Percentiles rank a stretch among this genome's conserved stretches.
Evolutionary conservation across 495 filamentous ascomycete genomes (phyloP).

Genomic region (Penicillium macrosclerotiorum): DNA sequence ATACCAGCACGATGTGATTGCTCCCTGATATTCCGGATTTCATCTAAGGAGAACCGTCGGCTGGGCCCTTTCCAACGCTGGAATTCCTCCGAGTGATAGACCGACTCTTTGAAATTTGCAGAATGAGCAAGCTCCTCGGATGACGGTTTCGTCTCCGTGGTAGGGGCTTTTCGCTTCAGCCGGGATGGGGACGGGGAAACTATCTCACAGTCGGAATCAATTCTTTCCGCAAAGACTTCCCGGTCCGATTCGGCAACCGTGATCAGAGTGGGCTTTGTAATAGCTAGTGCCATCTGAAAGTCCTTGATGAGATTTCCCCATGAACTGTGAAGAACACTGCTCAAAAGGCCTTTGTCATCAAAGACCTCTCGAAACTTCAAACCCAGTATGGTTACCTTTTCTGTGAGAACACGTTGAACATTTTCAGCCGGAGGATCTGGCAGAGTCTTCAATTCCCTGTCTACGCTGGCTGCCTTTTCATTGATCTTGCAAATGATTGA

Average conservation of each 20-base stretch:
- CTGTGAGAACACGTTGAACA: slow-evolving; percentile 33
- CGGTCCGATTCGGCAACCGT: slow-evolving; percentile 1
- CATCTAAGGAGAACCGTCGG: slow-evolving; percentile 28
- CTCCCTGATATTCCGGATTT: slow-evolving; percentile 34
- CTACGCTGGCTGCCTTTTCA: slow-evolving; percentile 43
- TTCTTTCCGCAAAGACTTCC: not conserved
- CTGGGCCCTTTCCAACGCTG: slow-evolving; percentile 9
- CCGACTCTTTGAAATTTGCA: not conserved
- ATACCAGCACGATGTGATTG: slow-evolving; percentile 37
- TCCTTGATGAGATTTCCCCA: slow-evolving; percentile 36
- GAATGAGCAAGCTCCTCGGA: not conserved
- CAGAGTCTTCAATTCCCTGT: slow-evolving; percentile 44
- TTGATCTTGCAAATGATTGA: slow-evolving; percentile 57
- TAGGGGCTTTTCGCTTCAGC: slow-evolving; percentile 21
- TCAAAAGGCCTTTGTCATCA: slow-evolving; percentile 19
- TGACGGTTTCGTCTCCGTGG: not conserved
- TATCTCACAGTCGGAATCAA: slow-evolving; percentile 31
- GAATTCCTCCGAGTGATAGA: slow-evolving; percentile 18
- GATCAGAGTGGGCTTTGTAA: slow-evolving; percentile 33
- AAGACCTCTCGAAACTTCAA: slow-evolving; percentile 30
- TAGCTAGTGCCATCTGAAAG: slow-evolving; percentile 33
- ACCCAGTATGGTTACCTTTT: slow-evolving; percentile 32
- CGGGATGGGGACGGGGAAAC: not conserved
- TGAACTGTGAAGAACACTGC: slow-evolving; percentile 33
- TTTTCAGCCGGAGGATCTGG: slow-evolving; percentile 54